phyloP scores from a whole-genome alignment of 768 basidiomycete species.

The Galerina sulciceps region DNA sequence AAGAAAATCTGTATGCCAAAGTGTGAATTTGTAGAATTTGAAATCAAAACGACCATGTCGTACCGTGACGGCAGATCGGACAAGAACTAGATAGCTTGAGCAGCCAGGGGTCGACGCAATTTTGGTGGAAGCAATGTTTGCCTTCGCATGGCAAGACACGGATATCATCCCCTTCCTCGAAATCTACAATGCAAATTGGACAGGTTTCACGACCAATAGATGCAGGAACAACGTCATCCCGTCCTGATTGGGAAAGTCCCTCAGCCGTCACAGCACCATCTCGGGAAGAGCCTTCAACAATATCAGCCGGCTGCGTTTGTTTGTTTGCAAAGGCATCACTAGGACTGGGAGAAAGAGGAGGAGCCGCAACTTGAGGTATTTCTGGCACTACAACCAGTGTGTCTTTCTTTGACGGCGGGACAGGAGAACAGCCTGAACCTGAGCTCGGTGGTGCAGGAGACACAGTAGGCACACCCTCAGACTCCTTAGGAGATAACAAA shows the following conservation, averaged over 20 bases:
- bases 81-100: slow-evolving; percentile 89
- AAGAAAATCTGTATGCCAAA: slow-evolving; percentile 51
- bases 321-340: neutral
- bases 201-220: slow-evolving; percentile 85
- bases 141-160: slow-evolving; percentile 91
- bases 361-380: neutral
- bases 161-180: slow-evolving; percentile 91
- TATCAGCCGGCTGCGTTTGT: slow-evolving; percentile 3
- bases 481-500: slow-evolving; percentile 3
- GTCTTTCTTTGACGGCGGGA: neutral
- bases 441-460: neutral
- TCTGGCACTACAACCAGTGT: neutral
- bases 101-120: slow-evolving; percentile 93
- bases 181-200: slow-evolving; percentile 94
- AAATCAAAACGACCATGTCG: slow-evolving; percentile 17
- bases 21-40: neutral
- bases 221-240: slow-evolving; percentile 56
- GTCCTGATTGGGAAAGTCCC: slow-evolving; percentile 8
- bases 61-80: slow-evolving; percentile 91
- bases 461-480: neutral
- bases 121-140: slow-evolving; percentile 87
- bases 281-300: slow-evolving; percentile 23
- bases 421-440: neutral
- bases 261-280: neutral
- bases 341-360: slow-evolving; percentile 3